Evolutionary conservation across 495 filamentous ascomycete species (phyloP).

Genomic region (Penicillium mononematosum): DNA sequence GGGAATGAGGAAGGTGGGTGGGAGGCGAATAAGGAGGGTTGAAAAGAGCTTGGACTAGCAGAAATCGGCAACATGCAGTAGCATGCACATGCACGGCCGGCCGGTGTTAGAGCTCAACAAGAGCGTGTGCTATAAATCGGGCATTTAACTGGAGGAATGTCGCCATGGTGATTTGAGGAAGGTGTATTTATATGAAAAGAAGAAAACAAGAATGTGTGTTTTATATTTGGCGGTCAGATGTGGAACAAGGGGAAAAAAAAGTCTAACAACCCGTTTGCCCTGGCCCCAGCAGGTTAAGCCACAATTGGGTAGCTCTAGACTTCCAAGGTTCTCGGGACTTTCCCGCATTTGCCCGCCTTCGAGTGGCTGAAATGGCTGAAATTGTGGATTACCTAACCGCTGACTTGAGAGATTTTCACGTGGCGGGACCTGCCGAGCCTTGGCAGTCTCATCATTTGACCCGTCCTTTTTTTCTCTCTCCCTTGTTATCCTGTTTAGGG

Average conservation of each 20-base stretch:
- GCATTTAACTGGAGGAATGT: constrained; percentile 31
- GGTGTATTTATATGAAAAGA: constrained; percentile 3
- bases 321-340: background rate
- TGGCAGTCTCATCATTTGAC: background rate
- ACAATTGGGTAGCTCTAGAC: background rate
- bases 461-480: background rate
- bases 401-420: constrained; percentile 5
- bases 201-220: constrained; percentile 16
- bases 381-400: background rate
- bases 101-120: constrained; percentile 24
- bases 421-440: constrained; percentile 4
- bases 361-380: constrained; percentile 3
- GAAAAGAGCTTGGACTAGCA: constrained; percentile 13
- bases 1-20: constrained; percentile 5
- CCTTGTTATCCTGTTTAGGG: background rate
- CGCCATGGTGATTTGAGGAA: constrained; percentile 14
- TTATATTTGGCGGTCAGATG: constrained; percentile 6
- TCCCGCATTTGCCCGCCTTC: background rate
- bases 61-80: constrained; percentile 21
- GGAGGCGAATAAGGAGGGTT: constrained; percentile 20
- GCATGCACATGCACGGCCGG: constrained; percentile 11
- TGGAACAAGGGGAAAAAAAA: constrained; percentile 7
- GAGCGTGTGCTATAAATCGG: constrained; percentile 26
- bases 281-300: background rate
- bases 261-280: background rate